These are phyloP conservation scores for Colletotrichum echinochloae DNA, from an alignment of 2,329 filamentous ascomycete species.

Conservation along the genomic window DNA sequence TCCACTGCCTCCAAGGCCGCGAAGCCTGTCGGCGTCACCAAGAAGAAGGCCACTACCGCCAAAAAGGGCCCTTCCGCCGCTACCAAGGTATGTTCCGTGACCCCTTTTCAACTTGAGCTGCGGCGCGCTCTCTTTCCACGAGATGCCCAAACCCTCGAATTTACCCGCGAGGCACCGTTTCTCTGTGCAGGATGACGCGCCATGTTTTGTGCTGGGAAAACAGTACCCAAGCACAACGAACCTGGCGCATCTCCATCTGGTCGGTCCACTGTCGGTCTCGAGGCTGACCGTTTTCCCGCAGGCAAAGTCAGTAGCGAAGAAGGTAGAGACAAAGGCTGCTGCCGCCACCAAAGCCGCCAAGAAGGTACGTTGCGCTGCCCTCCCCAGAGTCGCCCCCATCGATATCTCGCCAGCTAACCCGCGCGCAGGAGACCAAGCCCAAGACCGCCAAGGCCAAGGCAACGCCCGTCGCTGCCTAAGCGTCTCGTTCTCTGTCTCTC, in stretches of 20 bases:
- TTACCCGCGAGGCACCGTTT: background rate
- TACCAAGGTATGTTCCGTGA: constrained; percentile 28
- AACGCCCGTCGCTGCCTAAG: constrained; percentile 13
- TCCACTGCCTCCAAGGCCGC: constrained; percentile 27
- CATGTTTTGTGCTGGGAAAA: background rate
- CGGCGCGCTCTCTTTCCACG: background rate
- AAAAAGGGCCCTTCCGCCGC: constrained; percentile 40
- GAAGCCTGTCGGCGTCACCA: constrained; percentile 41
- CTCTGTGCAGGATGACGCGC: background rate
- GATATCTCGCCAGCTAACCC: background rate
- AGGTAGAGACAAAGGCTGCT: constrained; percentile 32
- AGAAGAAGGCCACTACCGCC: constrained; percentile 37
- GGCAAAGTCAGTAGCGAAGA: constrained; percentile 39
- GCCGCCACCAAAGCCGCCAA: constrained; percentile 35
- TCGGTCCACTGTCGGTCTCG: background rate
- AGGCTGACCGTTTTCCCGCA: background rate
- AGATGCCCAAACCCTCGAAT: background rate
- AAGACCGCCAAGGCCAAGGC: constrained; percentile 38
- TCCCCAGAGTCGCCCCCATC: background rate
- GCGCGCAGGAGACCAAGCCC: constrained; percentile 34
- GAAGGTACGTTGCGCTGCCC: constrained; percentile 23
- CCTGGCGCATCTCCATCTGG: background rate
- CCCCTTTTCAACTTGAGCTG: background rate
- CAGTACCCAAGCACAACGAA: background rate
- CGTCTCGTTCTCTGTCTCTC: background rate